phyloP scores from a whole-genome alignment of 495 filamentous ascomycete species.

The Xylaria sp. region DNA sequence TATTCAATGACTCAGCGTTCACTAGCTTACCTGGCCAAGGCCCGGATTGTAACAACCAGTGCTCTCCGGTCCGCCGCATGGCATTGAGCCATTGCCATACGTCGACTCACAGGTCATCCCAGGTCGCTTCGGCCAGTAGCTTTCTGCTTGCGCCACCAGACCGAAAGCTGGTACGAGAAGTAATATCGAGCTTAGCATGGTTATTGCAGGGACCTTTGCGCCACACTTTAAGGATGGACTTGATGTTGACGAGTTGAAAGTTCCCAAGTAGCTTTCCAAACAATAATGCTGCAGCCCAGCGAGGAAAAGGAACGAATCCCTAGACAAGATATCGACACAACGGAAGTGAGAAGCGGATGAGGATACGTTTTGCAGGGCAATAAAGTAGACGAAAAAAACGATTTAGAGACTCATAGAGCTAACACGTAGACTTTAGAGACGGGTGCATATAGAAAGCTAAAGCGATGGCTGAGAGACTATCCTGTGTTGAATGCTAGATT shows the following conservation, averaged over 20 bases:
- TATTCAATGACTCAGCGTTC: not conserved
- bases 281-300: not conserved
- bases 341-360: not conserved
- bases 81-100: constrained; percentile 45
- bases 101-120: constrained; percentile 45
- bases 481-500: constrained; percentile 7
- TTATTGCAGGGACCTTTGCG: not conserved
- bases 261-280: not conserved
- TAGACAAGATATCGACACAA: not conserved
- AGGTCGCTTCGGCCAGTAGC: constrained; percentile 14
- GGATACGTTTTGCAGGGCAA: not conserved
- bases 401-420: constrained; percentile 15
- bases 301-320: not conserved
- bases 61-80: constrained; percentile 43
- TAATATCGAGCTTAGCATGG: constrained; percentile 21
- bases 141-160: constrained; percentile 26
- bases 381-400: not conserved
- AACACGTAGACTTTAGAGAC: constrained; percentile 2
- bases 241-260: not conserved
- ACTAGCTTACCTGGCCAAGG: constrained; percentile 41
- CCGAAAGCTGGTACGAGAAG: constrained; percentile 27
- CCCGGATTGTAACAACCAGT: constrained; percentile 47
- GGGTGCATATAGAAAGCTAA: not conserved
- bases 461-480: not conserved
- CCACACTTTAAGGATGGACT: not conserved